Percentiles rank a stretch among this genome's conserved stretches.
phyloP scores from a whole-genome alignment of 2,329 filamentous ascomycete genomes.

The Fusarium sacchari region DNA sequence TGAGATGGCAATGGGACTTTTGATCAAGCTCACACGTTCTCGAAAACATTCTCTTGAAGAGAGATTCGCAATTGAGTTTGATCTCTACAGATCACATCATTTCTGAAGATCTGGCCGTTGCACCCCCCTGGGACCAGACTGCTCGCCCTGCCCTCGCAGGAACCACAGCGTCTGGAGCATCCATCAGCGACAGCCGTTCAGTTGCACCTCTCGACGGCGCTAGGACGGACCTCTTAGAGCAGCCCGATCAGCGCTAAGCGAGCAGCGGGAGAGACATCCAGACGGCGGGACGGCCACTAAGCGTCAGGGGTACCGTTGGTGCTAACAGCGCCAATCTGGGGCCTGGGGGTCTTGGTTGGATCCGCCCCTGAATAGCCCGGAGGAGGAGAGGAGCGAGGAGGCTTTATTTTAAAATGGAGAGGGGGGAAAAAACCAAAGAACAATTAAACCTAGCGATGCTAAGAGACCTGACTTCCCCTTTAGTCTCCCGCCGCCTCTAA shows the following conservation, averaged over 20 bases:
- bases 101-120: conserved; percentile 10
- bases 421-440: conserved; percentile 37
- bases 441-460: conserved; percentile 44
- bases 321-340: conserved; percentile 47
- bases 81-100: neutral
- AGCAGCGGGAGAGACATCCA: conserved; percentile 38
- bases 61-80: neutral
- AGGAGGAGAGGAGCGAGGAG: conserved; percentile 23
- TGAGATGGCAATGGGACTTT: conserved; percentile 2
- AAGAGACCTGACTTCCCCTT: conserved; percentile 35
- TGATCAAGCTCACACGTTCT: neutral
- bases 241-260: conserved; percentile 45
- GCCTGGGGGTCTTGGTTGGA: conserved; percentile 42
- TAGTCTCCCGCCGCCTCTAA: conserved; percentile 30
- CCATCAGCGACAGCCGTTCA: conserved; percentile 17
- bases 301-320: conserved; percentile 39
- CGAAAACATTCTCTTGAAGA: neutral
- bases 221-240: conserved; percentile 39
- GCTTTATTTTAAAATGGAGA: conserved; percentile 44
- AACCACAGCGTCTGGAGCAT: neutral
- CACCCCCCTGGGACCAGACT: neutral
- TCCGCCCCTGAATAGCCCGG: conserved; percentile 41
- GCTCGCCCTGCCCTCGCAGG: conserved; percentile 12
- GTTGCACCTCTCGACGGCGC: conserved; percentile 34
- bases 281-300: conserved; percentile 43